Conservation (phyloP, 495 filamentous ascomycete genomes). For the Cercophora sp. region DNA sequence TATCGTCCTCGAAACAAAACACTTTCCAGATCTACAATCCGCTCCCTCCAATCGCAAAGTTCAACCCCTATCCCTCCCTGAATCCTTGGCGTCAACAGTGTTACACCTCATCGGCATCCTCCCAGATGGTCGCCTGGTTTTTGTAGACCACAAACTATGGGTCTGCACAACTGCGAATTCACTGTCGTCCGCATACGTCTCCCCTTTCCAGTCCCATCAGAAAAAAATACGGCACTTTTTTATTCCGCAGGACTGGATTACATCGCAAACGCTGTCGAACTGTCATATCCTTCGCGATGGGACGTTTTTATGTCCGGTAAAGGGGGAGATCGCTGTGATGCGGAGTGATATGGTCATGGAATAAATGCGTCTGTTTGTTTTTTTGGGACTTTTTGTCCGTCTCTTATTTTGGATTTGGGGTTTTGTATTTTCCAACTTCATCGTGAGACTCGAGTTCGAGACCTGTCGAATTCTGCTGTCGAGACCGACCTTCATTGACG, state of each 20-base stretch:
- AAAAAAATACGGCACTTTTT: slow-evolving; percentile 9
- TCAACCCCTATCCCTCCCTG: not conserved
- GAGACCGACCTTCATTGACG: too few species aligned
- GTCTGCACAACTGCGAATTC: slow-evolving; percentile 1
- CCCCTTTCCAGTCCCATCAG: not conserved
- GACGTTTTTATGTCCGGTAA: slow-evolving; percentile 1
- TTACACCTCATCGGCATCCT: slow-evolving; percentile 10
- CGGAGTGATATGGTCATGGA: not conserved
- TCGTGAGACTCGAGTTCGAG: too few species aligned
- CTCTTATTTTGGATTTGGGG: too few species aligned
- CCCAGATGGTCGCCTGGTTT: slow-evolving; percentile 4
- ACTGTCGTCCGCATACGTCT: not conserved
- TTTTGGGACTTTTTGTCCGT: too few species aligned
- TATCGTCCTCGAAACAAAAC: not conserved
- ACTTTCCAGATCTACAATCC: not conserved
- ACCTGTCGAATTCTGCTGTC: too few species aligned
- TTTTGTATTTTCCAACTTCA: too few species aligned
- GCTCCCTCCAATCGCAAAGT: not conserved
- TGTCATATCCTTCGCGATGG: slow-evolving; percentile 3
- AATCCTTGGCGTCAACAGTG: not conserved
- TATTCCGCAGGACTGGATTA: slow-evolving; percentile 8
- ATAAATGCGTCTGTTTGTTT: too few species aligned
- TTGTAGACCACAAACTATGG: slow-evolving; percentile 5
- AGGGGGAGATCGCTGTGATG: slow-evolving; percentile 9
- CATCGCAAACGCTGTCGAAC: not conserved